Base-by-base conservation (phyloP, 2,329 filamentous ascomycete species). In the Penicillium olsonii region DNA sequence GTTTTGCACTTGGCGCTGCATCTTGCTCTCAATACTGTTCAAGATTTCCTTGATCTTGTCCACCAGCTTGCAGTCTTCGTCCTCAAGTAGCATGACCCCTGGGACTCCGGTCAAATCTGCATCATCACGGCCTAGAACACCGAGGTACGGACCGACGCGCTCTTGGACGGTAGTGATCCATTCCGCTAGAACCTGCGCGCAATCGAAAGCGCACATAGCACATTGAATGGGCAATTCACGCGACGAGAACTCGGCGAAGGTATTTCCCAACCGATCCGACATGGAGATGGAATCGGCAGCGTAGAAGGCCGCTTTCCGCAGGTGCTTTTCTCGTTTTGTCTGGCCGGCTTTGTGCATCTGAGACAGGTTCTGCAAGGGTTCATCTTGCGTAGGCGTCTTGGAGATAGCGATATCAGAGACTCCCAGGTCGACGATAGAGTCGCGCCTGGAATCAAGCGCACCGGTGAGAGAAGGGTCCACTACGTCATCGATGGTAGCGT, bases 81-180 rank as follows among this genome's bases (percentile, higher is more conserved):
- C 89, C 63, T 96, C 92, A 1, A 97, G 78, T 4, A 96, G 81
- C 84, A 96, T 90, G 48, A 95, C 87, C 2, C 87, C 90, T 2
- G 91, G 90, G 7, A 95, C 88, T 59, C 92, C 86, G 0, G 79
- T 78, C 43, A 90, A 80, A 61, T 96, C 90, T 27, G 94, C 83
- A 0, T 87, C 81, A 55, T 95, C 88, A 50, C 87, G 86, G 11
- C 92, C 92, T 2, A 97, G 80, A 5, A 96, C 84, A 4, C 92
- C 92, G 5, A 97, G 71, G 62, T 94, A 95, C 4, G 85, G 84
- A 0, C 92, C 92, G n/a, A 96, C 88, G 8, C 94, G 87, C 64
- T 96, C 92, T 69, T 99, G 94, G 3, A 97, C 83, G 1, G 91
- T 94, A 5, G 89, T 88, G 34, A 94, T 83, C 92, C 92, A 99